Percentiles rank a stretch among this genome's conserved stretches.
phyloP scores from a whole-genome alignment of 495 filamentous ascomycete species.

The Sordaria brevicollis region DNA sequence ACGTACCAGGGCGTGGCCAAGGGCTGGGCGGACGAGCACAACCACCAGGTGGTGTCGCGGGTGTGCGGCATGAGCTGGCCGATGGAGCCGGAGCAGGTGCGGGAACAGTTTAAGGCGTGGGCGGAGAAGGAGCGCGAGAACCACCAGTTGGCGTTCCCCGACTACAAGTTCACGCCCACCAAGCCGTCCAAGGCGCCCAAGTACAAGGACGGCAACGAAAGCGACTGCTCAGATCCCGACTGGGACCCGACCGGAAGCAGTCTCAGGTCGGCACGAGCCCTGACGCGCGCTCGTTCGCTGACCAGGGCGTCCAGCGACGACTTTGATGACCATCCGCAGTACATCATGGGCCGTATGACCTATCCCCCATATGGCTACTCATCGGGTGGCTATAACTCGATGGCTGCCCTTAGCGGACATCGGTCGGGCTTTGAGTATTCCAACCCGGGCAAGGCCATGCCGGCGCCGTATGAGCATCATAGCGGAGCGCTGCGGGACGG shows the following conservation, averaged over 20 bases:
- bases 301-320: slow-evolving; percentile 19
- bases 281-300: slow-evolving; percentile 20
- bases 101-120: slow-evolving; percentile 69
- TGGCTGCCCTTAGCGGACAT: slow-evolving; percentile 26
- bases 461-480: slow-evolving; percentile 41
- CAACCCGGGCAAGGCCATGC: slow-evolving; percentile 51
- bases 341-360: slow-evolving; percentile 18
- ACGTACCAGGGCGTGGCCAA: slow-evolving; percentile 85
- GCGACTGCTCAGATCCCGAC: slow-evolving; percentile 27
- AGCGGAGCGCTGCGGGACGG: slow-evolving; percentile 34
- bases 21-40: slow-evolving; percentile 71
- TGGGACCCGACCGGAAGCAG: slow-evolving; percentile 12
- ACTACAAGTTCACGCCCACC: slow-evolving; percentile 89
- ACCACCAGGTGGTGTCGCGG: slow-evolving; percentile 87
- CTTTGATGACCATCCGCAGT: slow-evolving; percentile 23
- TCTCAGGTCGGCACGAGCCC: not conserved
- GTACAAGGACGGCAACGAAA: slow-evolving; percentile 28
- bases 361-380: slow-evolving; percentile 19
- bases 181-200: slow-evolving; percentile 51
- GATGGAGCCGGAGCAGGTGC: slow-evolving; percentile 59
- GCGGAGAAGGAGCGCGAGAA: slow-evolving; percentile 76
- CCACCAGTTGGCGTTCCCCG: slow-evolving; percentile 77
- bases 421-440: slow-evolving; percentile 50
- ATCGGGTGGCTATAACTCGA: slow-evolving; percentile 19
- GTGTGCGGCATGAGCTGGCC: slow-evolving; percentile 81